Conservation (phyloP, 169 alveolate genomes). For the Plasmodium berghei region DNA sequence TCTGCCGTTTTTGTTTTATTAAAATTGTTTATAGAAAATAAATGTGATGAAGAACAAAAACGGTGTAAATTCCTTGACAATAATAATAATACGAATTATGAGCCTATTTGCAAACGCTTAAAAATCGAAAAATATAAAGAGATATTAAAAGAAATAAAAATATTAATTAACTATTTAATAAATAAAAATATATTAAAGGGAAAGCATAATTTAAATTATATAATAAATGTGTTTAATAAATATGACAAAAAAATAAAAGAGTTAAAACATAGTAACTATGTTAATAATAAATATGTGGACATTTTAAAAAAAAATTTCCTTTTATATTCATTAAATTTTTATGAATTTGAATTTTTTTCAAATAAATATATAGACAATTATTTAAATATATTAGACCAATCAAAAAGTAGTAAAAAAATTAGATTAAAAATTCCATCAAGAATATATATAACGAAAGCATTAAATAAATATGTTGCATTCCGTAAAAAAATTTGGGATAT, state of each 20-base stretch:
- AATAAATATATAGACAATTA: slow-evolving; percentile 6
- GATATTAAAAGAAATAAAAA: slow-evolving; percentile 43
- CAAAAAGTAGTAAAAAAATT: not conserved
- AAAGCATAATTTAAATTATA: slow-evolving; percentile 32
- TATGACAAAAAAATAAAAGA: slow-evolving; percentile 20
- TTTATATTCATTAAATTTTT: slow-evolving; percentile 38
- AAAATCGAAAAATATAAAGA: slow-evolving; percentile 41
- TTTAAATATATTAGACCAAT: not conserved
- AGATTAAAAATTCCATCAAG: slow-evolving; percentile 29
- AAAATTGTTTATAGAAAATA: slow-evolving; percentile 7
- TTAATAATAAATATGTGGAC: slow-evolving; percentile 3
- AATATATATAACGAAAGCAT: not conserved
- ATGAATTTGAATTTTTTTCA: slow-evolving; percentile 40
- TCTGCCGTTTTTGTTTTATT: slow-evolving; percentile 24
- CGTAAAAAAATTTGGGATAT: too few species aligned
- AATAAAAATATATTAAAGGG: slow-evolving; percentile 22
- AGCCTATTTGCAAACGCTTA: not conserved
- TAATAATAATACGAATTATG: not conserved
- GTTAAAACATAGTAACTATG: not conserved
- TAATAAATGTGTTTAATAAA: slow-evolving; percentile 25
- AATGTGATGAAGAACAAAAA: not conserved
- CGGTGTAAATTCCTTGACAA: not conserved
- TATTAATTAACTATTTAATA: slow-evolving; percentile 17
- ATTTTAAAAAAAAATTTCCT: slow-evolving; percentile 46
- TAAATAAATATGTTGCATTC: not conserved